phyloP scores from a whole-genome alignment of 805 yeast genomes.

The Starmerella roubikii region DNA sequence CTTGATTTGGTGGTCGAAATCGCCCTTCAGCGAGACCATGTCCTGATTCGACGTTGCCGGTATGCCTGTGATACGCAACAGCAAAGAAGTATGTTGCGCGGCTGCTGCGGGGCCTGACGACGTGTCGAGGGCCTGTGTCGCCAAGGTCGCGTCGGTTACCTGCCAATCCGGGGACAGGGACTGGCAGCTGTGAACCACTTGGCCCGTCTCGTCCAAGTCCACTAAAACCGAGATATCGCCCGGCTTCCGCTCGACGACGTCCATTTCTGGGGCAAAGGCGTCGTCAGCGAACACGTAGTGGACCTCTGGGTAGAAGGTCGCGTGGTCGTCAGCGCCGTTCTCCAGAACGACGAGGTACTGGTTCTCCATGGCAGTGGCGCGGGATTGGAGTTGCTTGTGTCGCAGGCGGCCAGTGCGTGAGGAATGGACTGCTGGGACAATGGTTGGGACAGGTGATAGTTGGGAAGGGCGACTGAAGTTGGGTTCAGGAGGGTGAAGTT shows the following conservation, averaged over 20 bases:
- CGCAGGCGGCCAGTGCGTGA: no score
- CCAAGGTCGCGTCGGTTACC: conserved; percentile 20
- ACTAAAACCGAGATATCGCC: conserved; percentile 26
- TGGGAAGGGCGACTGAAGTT: no score
- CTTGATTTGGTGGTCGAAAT: conserved; percentile 11
- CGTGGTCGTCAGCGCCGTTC: conserved; percentile 6
- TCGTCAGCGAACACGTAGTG: conserved; percentile 29
- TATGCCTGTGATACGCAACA: conserved; percentile 15
- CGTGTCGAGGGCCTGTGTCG: conserved; percentile 16
- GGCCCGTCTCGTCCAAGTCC: conserved; percentile 28
- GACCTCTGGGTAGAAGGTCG: conserved; percentile 27
- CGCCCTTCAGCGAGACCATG: conserved; percentile 14
- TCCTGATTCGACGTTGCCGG: conserved; percentile 16
- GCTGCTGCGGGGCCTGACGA: conserved; percentile 1
- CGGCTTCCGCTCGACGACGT: conserved; percentile 22
- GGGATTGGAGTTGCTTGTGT: no score
- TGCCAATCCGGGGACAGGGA: conserved; percentile 31
- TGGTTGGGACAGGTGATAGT: no score
- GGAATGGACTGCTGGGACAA: no score
- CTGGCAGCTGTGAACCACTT: conserved; percentile 21
- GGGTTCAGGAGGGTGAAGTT: no score
- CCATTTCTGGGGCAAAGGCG: conserved; percentile 25
- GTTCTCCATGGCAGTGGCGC: conserved; percentile 4
- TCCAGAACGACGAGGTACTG: conserved; percentile 19
- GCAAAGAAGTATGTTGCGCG: conserved; percentile 9